Conservation (phyloP, 2,329 filamentous ascomycete genomes). For the Byssothecium circinans region DNA sequence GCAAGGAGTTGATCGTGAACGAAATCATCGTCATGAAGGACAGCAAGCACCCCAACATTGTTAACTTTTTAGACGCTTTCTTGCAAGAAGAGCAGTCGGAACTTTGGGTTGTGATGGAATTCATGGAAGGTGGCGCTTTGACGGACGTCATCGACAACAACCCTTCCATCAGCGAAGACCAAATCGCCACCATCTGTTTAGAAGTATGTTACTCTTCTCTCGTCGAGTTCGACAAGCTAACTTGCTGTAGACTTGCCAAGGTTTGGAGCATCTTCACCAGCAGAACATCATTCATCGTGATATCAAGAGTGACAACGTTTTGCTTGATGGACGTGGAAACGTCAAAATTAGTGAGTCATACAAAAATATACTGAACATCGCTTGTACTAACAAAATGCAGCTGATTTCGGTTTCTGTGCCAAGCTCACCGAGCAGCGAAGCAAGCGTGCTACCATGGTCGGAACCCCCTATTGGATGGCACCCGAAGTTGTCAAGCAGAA, state of each 20-base stretch:
- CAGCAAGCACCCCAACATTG: constrained; percentile 96
- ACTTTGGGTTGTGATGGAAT: constrained; percentile 99
- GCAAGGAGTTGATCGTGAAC: constrained; percentile 98
- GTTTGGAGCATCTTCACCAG: constrained; percentile 88
- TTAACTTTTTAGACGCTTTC: constrained; percentile 98
- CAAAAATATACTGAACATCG: neutral
- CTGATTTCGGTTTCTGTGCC: constrained; percentile 98
- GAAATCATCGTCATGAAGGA: constrained; percentile 99
- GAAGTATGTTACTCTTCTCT: constrained; percentile 66
- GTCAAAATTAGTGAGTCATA: constrained; percentile 88
- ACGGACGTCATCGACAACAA: constrained; percentile 99
- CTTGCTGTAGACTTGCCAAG: constrained; percentile 78
- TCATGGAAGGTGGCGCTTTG: constrained; percentile 96
- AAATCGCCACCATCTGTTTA: constrained; percentile 94
- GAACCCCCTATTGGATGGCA: constrained; percentile 99
- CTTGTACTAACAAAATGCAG: constrained; percentile 50
- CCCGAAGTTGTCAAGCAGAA: constrained; percentile 99
- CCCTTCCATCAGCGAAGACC: constrained; percentile 87
- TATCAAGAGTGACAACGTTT: constrained; percentile 98
- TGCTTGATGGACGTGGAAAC: constrained; percentile 89
- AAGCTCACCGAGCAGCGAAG: constrained; percentile 96
- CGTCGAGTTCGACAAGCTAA: constrained; percentile 22
- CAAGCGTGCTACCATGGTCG: constrained; percentile 98
- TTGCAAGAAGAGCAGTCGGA: constrained; percentile 91
- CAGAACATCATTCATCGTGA: constrained; percentile 98